phyloP scores from a whole-genome alignment of 2,329 filamentous ascomycete genomes.

The Fusarium abutilonis region DNA sequence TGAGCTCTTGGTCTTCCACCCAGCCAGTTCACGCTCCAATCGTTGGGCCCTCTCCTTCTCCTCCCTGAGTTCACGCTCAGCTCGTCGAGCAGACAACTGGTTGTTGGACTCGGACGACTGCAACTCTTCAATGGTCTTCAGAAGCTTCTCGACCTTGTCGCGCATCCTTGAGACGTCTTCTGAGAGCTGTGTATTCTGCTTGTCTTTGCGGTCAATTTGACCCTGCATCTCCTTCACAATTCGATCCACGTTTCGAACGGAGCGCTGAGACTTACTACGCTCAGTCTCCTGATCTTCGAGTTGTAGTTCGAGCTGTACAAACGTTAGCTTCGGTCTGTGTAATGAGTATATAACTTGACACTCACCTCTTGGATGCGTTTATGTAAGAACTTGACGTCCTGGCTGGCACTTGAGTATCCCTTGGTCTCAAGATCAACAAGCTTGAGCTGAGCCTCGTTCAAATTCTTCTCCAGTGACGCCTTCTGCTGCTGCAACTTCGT shows the following conservation, averaged over 20 bases:
- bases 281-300: constrained; percentile 84
- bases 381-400: constrained; percentile 94
- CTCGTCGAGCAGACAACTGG: constrained; percentile 83
- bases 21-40: constrained; percentile 88
- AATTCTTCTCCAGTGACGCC: constrained; percentile 83
- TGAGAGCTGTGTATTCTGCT: constrained; percentile 79
- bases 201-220: constrained; percentile 93
- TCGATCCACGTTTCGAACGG: constrained; percentile 90
- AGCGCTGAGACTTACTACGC: constrained; percentile 83
- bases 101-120: constrained; percentile 85
- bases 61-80: constrained; percentile 89
- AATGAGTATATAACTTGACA: constrained; percentile 19
- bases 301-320: constrained; percentile 80
- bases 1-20: constrained; percentile 75
- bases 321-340: constrained; percentile 28
- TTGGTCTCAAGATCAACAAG: constrained; percentile 96
- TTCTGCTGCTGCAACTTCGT: constrained; percentile 89
- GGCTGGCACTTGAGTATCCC: constrained; percentile 91
- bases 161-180: constrained; percentile 87
- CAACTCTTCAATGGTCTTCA: constrained; percentile 91
- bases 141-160: constrained; percentile 89
- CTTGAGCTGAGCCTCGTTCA: constrained; percentile 89
- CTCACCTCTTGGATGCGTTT: constrained; percentile 94
- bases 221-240: constrained; percentile 91
- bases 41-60: constrained; percentile 83